These are phyloP conservation scores for Lepidium africanum DNA, from an alignment of 345 rosid genomes.

Conservation along the genomic window DNA sequence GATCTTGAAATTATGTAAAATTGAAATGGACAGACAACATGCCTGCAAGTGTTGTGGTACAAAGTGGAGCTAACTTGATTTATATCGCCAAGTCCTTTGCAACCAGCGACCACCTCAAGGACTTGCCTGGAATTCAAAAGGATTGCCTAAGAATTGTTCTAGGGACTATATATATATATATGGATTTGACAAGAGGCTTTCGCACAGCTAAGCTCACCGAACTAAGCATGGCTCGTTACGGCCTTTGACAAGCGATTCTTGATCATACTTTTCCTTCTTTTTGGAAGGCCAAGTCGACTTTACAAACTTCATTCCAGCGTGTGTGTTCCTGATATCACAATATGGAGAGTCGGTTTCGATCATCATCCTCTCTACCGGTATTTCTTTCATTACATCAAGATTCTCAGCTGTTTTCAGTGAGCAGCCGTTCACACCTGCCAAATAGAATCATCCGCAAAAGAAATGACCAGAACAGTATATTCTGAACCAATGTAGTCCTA, in stretches of 20 bases:
- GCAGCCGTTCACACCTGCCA: conserved; percentile 84
- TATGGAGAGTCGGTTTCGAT: conserved; percentile 99
- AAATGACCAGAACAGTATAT: not conserved
- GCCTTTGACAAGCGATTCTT: conserved; percentile 66
- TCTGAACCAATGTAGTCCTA: not conserved
- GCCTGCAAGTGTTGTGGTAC: conserved; percentile 94
- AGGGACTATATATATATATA: not conserved
- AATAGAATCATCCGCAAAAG: conserved; percentile 6
- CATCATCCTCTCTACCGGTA: conserved; percentile 90
- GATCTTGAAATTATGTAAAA: not conserved
- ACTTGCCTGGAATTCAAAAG: conserved; percentile 56
- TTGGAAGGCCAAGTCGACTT: conserved; percentile 78
- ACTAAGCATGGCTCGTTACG: conserved; percentile 94
- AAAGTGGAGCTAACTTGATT: conserved; percentile 57
- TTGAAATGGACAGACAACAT: conserved; percentile 6
- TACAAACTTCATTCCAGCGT: conserved; percentile 64
- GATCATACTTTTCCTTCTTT: conserved; percentile 90
- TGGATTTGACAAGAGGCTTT: not conserved
- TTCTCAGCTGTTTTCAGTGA: conserved; percentile 79
- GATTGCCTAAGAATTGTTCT: not conserved
- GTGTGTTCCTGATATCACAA: conserved; percentile 80
- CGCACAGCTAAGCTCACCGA: conserved; percentile 39
- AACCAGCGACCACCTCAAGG: conserved; percentile 89
- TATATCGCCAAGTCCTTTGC: conserved; percentile 58
- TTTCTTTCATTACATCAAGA: conserved; percentile 62